Percentiles rank a stretch among this genome's conserved stretches.
phyloP scores from a whole-genome alignment of 768 basidiomycete species.

The Rossbeevera mucosa region DNA sequence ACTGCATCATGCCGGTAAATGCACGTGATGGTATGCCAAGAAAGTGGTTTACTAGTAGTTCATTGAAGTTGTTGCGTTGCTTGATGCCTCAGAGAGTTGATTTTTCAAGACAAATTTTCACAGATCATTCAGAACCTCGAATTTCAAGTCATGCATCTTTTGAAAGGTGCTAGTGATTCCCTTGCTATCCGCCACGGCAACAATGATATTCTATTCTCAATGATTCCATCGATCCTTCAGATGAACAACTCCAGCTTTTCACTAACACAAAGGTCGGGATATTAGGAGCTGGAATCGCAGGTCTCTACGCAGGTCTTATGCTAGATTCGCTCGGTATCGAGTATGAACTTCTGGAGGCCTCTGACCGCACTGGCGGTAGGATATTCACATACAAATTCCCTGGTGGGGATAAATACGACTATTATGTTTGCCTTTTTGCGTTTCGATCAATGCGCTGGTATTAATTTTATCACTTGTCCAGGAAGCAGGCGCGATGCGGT shows the following conservation, averaged over 20 bases:
- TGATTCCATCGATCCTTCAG: not conserved
- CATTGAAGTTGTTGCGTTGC: no score
- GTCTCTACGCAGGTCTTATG: not conserved
- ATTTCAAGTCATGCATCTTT: not conserved
- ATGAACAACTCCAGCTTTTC: not conserved
- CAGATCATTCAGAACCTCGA: not conserved
- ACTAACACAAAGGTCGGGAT: not conserved
- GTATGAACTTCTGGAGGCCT: not conserved
- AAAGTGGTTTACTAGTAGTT: no score
- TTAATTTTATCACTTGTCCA: not conserved
- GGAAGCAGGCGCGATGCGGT: not conserved
- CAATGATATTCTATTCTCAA: not conserved
- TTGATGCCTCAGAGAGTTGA: no score
- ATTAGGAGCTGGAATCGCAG: not conserved
- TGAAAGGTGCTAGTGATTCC: not conserved
- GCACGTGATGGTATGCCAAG: no score
- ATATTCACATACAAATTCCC: not conserved
- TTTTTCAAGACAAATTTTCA: no score
- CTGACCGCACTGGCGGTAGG: not conserved
- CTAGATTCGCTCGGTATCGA: not conserved
- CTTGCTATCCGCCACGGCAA: not conserved
- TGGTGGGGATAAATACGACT: not conserved
- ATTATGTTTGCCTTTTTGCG: not conserved
- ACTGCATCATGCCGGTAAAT: no score
- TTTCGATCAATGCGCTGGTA: not conserved